These are phyloP conservation scores for Vitis cinerea DNA, from an alignment of 164 flowering plant species.

Conservation along the genomic window DNA sequence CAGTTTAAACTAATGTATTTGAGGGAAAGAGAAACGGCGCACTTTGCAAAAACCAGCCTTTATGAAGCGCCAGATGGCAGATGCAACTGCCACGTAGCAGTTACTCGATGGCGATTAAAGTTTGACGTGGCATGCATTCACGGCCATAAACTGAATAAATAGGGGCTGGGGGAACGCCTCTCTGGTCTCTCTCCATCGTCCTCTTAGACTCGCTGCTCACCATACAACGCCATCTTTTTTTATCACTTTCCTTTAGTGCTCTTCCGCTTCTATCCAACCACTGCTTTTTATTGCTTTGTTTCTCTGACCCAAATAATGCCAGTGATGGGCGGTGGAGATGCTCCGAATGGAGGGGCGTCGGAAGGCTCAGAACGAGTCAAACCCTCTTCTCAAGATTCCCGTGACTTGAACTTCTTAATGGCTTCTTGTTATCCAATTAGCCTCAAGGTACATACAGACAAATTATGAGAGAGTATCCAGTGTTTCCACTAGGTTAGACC, in stretches of 20 bases:
- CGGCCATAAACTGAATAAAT: neutral
- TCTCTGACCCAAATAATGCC: slow-evolving; percentile 8
- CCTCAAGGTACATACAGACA: slow-evolving; percentile 29
- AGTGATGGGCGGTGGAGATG: slow-evolving; percentile 2
- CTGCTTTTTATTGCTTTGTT: neutral
- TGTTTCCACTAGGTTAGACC: neutral
- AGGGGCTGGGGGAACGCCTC: neutral
- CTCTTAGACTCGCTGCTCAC: too few relatives aligned
- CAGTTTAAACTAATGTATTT: too few relatives aligned
- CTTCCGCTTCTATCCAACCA: neutral
- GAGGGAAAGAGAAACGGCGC: neutral
- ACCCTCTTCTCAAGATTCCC: slow-evolving; percentile 10
- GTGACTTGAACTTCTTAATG: slow-evolving; percentile 23
- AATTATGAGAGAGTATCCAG: neutral
- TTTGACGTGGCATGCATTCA: slow-evolving; percentile 30
- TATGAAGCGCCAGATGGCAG: slow-evolving; percentile 21
- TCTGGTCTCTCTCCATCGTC: neutral
- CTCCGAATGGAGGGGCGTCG: slow-evolving; percentile 13
- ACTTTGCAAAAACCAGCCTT: slow-evolving; percentile 10
- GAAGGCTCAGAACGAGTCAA: slow-evolving; percentile 12
- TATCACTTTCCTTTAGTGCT: neutral
- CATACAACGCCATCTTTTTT: neutral
- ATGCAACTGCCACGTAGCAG: slow-evolving; percentile 19
- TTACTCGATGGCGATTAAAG: slow-evolving; percentile 7
- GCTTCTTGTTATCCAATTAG: slow-evolving; percentile 30